Conservation (phyloP, 352 stramenopile species). For the Phytophthora podocarpi region DNA sequence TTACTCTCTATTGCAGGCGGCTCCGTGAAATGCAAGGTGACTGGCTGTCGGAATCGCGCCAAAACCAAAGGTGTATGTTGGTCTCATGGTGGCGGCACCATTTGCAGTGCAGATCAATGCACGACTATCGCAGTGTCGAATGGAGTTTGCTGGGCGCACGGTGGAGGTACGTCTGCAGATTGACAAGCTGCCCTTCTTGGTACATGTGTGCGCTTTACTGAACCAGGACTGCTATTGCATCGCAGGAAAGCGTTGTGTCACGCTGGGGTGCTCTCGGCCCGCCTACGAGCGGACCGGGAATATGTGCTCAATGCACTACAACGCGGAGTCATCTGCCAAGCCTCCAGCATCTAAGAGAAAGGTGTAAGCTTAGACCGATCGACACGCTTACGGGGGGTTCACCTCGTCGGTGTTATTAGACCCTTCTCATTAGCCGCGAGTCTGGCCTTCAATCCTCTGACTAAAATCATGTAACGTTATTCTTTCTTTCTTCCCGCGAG, state of each 20-base stretch:
- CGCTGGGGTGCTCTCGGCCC: slow-evolving; percentile 38
- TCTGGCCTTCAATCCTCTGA: no score
- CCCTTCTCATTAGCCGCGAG: no score
- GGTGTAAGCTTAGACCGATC: no score
- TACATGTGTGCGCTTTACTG: no score
- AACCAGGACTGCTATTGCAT: not conserved
- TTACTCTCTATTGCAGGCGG: no score
- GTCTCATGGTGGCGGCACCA: slow-evolving; percentile 62
- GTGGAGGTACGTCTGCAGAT: slow-evolving; percentile 51
- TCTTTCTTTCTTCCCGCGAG: slow-evolving; percentile 11
- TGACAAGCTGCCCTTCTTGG: not conserved
- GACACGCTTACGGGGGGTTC: no score
- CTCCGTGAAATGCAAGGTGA: slow-evolving; percentile 64
- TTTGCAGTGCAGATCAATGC: slow-evolving; percentile 58
- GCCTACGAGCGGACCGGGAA: slow-evolving; percentile 71
- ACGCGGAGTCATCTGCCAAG: slow-evolving; percentile 3
- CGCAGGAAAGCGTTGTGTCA: slow-evolving; percentile 53
- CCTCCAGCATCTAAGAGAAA: slow-evolving; percentile 4
- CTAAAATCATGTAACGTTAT: no score
- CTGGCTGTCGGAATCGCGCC: slow-evolving; percentile 55
- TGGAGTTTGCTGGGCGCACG: slow-evolving; percentile 72
- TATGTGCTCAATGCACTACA: slow-evolving; percentile 58
- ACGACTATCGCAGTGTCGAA: slow-evolving; percentile 62
- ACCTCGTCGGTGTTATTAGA: not conserved
- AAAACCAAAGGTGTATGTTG: slow-evolving; percentile 71